Base-by-base conservation (phyloP, 768 basidiomycete species). In the Obba rivulosa region DNA sequence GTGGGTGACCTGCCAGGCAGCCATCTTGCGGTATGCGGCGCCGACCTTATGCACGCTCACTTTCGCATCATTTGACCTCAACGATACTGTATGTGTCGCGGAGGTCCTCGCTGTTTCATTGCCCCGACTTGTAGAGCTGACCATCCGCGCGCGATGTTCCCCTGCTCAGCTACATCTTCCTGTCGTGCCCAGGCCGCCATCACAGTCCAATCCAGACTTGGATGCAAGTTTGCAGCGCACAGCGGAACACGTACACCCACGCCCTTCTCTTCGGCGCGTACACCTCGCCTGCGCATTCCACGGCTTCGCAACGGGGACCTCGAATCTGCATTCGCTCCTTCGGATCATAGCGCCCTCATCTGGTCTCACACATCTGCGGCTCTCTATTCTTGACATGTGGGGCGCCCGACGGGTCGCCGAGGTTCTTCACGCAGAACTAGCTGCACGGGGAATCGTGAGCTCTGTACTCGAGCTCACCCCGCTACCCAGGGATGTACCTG, bases 311-410 rank as follows among this genome's bases (percentile, higher is more conserved):
- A 43, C 39, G 14, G 55, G 54, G 16, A 56, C 55, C 13, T 34
- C 50, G 9, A 48, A 50, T 2, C 50, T 51, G 24, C 53, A 56
- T 41, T 24, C 43, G 3, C 53, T 56, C 23, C 35, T 59, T 7
- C 43, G 41, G 14, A 37, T 23, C 20, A 34, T 50, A 20, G 38
- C 46, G 17, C 51, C 52, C 8, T n/a, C 21, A 5, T 31, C 28
- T 13, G n/a, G 24, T 34, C 24, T 55, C 25, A 52, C 55, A 13
- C 53, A 59, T 31, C 48, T 59, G 24, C 45, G 57, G 10, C 31
- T 59, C 31, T 54, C 57, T 17, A 54, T 59, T 40, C 55, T 56
- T 4, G 55, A 56, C 34, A 48, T 54, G 36, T 59, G 57, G 57
- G 53, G 53, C 18, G 52, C 49, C 49, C 47, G 31, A 23, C 55